Evolutionary conservation across 202 grass and related monocot species (phyloP).

Genomic region (Carex arenaria): DNA sequence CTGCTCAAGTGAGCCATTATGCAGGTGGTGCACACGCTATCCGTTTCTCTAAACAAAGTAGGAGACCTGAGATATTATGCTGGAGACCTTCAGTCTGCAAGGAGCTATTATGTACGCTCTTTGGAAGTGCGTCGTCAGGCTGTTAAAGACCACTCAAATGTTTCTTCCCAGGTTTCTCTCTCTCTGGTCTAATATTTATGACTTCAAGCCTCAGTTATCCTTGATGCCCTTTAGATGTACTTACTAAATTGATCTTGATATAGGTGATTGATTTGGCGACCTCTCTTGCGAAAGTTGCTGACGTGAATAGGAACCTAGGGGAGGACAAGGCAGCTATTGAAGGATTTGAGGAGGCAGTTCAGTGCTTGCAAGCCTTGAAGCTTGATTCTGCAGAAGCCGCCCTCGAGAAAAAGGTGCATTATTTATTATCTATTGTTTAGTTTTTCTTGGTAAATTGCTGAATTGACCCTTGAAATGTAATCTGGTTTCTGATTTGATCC

Average conservation of each 20-base stretch:
- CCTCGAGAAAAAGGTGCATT: slow-evolving; percentile 59
- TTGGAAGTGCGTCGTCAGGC: slow-evolving; percentile 80
- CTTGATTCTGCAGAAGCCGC: slow-evolving; percentile 52
- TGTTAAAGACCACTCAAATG: slow-evolving; percentile 60
- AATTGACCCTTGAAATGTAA: not conserved
- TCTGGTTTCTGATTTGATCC: not conserved
- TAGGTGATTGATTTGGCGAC: slow-evolving; percentile 88
- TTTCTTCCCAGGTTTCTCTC: slow-evolving; percentile 64
- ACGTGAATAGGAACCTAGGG: slow-evolving; percentile 85
- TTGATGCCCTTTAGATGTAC: slow-evolving; percentile 8
- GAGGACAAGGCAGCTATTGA: slow-evolving; percentile 43
- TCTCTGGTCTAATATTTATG: not conserved
- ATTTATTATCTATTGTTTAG: not conserved
- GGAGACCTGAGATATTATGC: slow-evolving; percentile 84
- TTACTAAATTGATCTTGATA: slow-evolving; percentile 10
- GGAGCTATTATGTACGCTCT: slow-evolving; percentile 72
- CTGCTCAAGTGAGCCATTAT: slow-evolving; percentile 24
- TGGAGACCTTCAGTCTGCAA: slow-evolving; percentile 79
- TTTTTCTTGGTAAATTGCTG: not conserved
- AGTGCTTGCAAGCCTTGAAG: slow-evolving; percentile 82
- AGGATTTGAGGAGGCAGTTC: slow-evolving; percentile 81
- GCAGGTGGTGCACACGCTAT: slow-evolving; percentile 85
- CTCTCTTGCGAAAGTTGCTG: slow-evolving; percentile 95
- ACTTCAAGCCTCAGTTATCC: not conserved
- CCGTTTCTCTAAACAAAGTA: slow-evolving; percentile 97